These are phyloP conservation scores for Leishmania martiniquensis DNA, from an alignment of 208 protist species.

Conservation along the genomic window DNA sequence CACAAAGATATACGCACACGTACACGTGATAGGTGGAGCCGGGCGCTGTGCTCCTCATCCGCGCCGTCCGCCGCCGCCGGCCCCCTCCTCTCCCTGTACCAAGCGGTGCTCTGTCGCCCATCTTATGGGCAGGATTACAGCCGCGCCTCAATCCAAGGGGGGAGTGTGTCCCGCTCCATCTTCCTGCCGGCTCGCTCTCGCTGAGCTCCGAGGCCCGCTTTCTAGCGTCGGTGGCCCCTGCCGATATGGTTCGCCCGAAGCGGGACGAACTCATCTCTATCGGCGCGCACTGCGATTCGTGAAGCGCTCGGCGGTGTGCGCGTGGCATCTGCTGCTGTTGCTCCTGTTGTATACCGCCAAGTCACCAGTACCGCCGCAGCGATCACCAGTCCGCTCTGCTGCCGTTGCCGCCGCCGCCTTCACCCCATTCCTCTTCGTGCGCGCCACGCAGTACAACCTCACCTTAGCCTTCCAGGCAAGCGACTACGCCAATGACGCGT, in stretches of 20 bases:
- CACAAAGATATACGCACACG: too few species aligned
- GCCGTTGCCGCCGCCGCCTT: too few species aligned
- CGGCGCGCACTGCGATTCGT: not conserved
- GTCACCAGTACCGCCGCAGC: not conserved
- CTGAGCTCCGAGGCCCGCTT: not conserved
- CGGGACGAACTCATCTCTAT: not conserved
- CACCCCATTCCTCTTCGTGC: not conserved
- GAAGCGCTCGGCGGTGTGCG: not conserved
- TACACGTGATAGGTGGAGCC: too few species aligned
- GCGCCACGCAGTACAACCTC: not conserved
- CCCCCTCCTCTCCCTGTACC: too few species aligned
- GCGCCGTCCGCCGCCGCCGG: too few species aligned
- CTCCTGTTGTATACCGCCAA: not conserved
- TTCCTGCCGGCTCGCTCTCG: too few species aligned
- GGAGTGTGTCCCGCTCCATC: not conserved
- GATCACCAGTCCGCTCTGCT: not conserved
- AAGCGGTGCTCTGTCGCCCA: not conserved
- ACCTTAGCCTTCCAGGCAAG: not conserved
- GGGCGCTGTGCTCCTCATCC: not conserved
- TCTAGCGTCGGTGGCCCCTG: not conserved
- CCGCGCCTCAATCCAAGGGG: not conserved
- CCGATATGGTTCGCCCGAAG: not conserved
- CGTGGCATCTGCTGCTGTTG: not conserved
- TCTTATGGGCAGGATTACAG: too few species aligned
- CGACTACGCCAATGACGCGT: not conserved